Evolutionary conservation across 768 basidiomycete species (phyloP), one percentile per base, ranked within the genome.

Genomic region (Multifurca ochricompacta): DNA sequence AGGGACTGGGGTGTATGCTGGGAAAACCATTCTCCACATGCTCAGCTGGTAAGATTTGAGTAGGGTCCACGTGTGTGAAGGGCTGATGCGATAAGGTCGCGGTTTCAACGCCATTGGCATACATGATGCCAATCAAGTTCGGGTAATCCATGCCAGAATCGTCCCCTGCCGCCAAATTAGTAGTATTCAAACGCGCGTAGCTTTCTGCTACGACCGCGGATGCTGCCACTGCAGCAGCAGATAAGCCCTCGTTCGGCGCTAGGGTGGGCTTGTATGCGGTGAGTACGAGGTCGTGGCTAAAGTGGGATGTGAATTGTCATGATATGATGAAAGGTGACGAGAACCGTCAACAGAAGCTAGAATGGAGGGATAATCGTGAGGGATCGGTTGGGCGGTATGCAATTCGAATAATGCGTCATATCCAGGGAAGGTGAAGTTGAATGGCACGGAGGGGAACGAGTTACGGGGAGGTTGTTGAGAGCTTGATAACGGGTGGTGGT

Each of bases 61-160:
- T 86, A 7, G 94, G 94, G 71, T 97, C 91, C 55, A 97, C 87
- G 68, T 87, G 85, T 32, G 87, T 88, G 69, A 78, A 87, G 6
- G 79, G 77, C 48, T 63, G 62, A 51, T 70, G 69, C 27, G 74
- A 49, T 32, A 61, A 67, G 35, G 67, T 65, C 4, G 71, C 66
- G 28, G 69, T 65, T 58, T 82, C 79, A 53, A 81, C 67, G 21
- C 56, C 40, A 53, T 73, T 70, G 25, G 82, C 70, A 66, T 83
- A 87, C 58, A 80, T 77, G 61, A 87, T 71, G 40, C 79, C 77
- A 69, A 89, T 79, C 49, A 90, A 68, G 57, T 82, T 81, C 59
- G 76, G 73, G 62, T 82, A 88, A 59, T 85, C 81, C 40, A 86
- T 67, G 11, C 70, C 63, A 23, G 72, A 64, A 43, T 84, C 83